phyloP scores from a whole-genome alignment of 495 filamentous ascomycete genomes.

The Podospora fimiseda region DNA sequence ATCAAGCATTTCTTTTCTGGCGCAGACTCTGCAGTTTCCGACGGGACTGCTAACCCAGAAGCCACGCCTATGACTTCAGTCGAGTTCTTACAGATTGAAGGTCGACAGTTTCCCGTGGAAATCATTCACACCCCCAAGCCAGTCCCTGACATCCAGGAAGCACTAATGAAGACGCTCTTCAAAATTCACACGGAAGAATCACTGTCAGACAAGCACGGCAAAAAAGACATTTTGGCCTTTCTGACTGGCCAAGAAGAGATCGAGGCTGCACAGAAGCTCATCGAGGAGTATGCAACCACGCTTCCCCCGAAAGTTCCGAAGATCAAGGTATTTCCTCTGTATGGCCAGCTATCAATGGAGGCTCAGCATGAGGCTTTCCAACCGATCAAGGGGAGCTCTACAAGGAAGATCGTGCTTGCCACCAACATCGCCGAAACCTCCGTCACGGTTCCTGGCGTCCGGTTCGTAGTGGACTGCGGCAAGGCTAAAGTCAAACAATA shows the following conservation, averaged over 20 bases:
- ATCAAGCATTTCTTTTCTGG: slow-evolving; percentile 67
- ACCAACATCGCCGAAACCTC: slow-evolving; percentile 99
- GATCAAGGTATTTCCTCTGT: slow-evolving; percentile 44
- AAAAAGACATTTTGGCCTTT: slow-evolving; percentile 78
- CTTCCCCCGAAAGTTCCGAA: slow-evolving; percentile 72
- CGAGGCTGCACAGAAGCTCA: slow-evolving; percentile 68
- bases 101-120: slow-evolving; percentile 81
- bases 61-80: slow-evolving; percentile 15
- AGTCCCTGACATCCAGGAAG: slow-evolving; percentile 76
- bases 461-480: slow-evolving; percentile 86
- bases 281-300: slow-evolving; percentile 68
- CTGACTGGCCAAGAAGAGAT: slow-evolving; percentile 92
- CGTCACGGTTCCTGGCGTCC: slow-evolving; percentile 88
- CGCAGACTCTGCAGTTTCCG: slow-evolving; percentile 1
- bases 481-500: slow-evolving; percentile 94
- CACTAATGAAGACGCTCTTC: slow-evolving; percentile 76
- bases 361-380: slow-evolving; percentile 83
- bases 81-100: slow-evolving; percentile 68
- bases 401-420: slow-evolving; percentile 81
- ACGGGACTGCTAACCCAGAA: not conserved
- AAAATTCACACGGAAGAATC: slow-evolving; percentile 83
- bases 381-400: slow-evolving; percentile 61
- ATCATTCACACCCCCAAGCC: slow-evolving; percentile 69
- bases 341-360: slow-evolving; percentile 51
- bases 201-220: slow-evolving; percentile 57